A percentile compares a stretch with the other conserved stretches of the same genome.
Conservation (phyloP, 768 basidiomycete genomes). For the Hortiboletus campestris region DNA sequence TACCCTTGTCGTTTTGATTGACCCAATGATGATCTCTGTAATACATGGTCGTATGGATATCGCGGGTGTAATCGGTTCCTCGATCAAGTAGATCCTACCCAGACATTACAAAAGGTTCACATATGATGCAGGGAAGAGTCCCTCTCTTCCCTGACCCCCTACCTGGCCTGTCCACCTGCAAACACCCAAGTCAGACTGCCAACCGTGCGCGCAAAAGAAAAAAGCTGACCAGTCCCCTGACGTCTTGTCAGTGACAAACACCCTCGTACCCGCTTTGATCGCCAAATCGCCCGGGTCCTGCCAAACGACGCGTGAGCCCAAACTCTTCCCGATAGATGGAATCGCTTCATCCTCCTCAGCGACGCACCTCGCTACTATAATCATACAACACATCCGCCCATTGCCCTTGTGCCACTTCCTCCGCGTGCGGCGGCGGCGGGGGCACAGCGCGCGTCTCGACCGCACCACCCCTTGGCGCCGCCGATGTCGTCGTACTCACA, state of each 20-base stretch:
- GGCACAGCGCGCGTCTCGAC: constrained; percentile 13
- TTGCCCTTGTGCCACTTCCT: constrained; percentile 49
- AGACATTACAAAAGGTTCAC: constrained; percentile 51
- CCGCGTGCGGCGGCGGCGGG: constrained; percentile 16
- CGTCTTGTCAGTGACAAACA: constrained; percentile 63
- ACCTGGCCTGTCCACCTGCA: constrained; percentile 68
- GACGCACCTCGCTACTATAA: constrained; percentile 58
- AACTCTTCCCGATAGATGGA: too few relatives aligned
- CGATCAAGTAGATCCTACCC: too few relatives aligned
- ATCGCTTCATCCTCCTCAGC: neutral
- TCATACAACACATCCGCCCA: constrained; percentile 82
- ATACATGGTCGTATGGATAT: constrained; percentile 6
- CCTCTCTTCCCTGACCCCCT: constrained; percentile 55
- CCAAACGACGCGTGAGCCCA: neutral
- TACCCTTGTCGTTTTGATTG: constrained; percentile 26
- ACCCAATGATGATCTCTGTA: constrained; percentile 14
- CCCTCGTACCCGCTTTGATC: constrained; percentile 53
- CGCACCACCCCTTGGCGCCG: neutral
- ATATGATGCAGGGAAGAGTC: constrained; percentile 68
- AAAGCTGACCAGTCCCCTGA: constrained; percentile 72
- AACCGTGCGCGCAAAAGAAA: neutral
- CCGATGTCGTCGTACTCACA: too few relatives aligned
- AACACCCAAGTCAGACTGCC: constrained; percentile 3
- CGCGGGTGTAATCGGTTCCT: neutral
- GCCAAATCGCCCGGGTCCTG: constrained; percentile 71